Base-by-base conservation (phyloP, 225 moss, liverwort and hornwort species). In the Physcomitrium patens region DNA sequence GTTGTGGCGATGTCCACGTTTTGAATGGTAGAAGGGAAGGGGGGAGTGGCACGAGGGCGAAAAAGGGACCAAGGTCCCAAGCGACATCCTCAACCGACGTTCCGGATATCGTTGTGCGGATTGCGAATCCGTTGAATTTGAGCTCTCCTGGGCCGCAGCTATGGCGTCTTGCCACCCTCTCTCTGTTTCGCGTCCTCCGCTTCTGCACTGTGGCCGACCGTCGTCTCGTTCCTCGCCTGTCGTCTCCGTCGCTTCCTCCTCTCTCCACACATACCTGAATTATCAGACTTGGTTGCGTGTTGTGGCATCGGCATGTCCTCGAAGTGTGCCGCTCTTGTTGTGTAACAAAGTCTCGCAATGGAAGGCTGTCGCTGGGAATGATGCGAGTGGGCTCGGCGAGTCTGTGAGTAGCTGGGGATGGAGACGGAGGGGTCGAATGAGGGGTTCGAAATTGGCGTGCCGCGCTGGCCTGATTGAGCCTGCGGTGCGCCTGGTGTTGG, bases 401-500 rank as follows among this genome's bases (percentile, higher is more conserved):
- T 6, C 16, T 22, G 12, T 22, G 37, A 19, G 55, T 7, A 26
- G 61, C 22, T 47, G 18, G 12, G 72, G 60, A 3, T 46, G 43
- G 28, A 68, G 43, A 74, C 47, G 44, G 46, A 31, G 16, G 56
- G 55, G 61, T 1, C 60, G 73, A 70, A 68, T 68, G 74, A 67
- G 77, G 20, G 42, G 37, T 6, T 63, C 47, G 3, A 67, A 67
- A 73, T 61, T 76, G 8, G 59, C 20, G 9, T 85, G 87, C 72
- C 80, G 79, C 76, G 88, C 78, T 37, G 86, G 79, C 63, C 55
- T 85, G 57, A 56, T 74, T 58, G 87, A 83, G 23, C 76, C 41
- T 1, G 61, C 63, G 11, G 83, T 70, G 67, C 82, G 76, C 52
- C 43, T 92, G 46, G 43, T 90, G 57, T 70, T 93, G 15, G 93